These are phyloP conservation scores for Ganoderma sp. DNA, from an alignment of 1,284 basidiomycete genomes.

Conservation along the genomic window DNA sequence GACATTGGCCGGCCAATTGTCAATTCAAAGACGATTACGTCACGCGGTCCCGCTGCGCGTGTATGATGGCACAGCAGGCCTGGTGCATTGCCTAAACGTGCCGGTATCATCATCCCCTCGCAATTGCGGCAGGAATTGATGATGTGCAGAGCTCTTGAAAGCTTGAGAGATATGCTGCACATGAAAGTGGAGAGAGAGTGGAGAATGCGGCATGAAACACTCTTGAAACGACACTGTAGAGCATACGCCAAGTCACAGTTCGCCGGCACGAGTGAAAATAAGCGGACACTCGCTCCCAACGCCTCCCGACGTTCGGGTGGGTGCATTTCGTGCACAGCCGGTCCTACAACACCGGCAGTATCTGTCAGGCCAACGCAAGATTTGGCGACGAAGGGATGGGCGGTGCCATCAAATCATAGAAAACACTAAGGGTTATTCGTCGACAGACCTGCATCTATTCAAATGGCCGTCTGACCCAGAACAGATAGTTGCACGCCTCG, in stretches of 20 bases:
- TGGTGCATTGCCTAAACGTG: background rate
- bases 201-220: background rate
- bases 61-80: background rate
- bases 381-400: background rate
- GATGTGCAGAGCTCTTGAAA: background rate
- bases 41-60: background rate
- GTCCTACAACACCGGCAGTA: background rate
- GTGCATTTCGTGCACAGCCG: background rate
- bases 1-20: background rate
- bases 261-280: background rate
- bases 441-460: conserved; percentile 9
- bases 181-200: background rate
- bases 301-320: background rate
- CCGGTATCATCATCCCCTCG: background rate
- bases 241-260: background rate
- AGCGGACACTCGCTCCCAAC: background rate
- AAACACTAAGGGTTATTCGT: background rate
- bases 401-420: background rate
- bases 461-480: conserved; percentile 76
- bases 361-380: background rate
- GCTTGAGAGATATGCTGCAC: background rate
- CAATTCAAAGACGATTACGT: background rate
- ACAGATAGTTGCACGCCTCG: conserved; percentile 80
- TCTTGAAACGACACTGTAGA: background rate
- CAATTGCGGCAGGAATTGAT: background rate